Percentiles rank a stretch among this genome's conserved stretches.
Evolutionary conservation across 768 basidiomycete species (phyloP).

Genomic region (Lactarius akahatsu): DNA sequence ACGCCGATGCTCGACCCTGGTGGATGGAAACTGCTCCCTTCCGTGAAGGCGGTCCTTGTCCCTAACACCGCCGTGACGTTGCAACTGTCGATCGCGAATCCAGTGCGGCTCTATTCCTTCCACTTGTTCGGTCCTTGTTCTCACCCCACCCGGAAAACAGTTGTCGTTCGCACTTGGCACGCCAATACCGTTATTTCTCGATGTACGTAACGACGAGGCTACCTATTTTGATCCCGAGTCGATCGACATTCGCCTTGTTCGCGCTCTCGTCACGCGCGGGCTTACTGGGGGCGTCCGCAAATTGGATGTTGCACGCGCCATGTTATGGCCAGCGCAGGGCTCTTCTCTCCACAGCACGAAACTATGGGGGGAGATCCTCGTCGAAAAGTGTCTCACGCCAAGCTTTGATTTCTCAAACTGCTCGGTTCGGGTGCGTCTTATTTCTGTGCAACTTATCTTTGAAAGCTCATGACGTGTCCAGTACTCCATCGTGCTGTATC

Average conservation of each 20-base stretch:
- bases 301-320: conserved; percentile 13
- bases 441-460: not conserved
- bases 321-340: conserved; percentile 19
- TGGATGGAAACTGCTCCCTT: conserved; percentile 30
- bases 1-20: conserved; percentile 23
- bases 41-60: conserved; percentile 11
- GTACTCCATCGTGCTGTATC: conserved; percentile 21
- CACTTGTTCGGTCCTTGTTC: not conserved
- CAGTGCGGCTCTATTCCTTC: conserved; percentile 7
- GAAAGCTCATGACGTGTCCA: conserved; percentile 9
- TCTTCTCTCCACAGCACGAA: not conserved
- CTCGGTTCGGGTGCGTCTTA: conserved; percentile 9
- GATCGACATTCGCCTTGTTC: conserved; percentile 24
- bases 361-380: conserved; percentile 20
- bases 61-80: not conserved
- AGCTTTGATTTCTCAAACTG: conserved; percentile 23
- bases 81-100: conserved; percentile 21
- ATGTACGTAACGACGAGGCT: not conserved
- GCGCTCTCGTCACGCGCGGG: conserved; percentile 13
- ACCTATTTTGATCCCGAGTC: not conserved
- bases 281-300: conserved; percentile 6
- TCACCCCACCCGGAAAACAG: conserved; percentile 2
- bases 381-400: conserved; percentile 11
- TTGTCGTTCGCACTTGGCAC: conserved; percentile 24
- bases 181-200: conserved; percentile 23